Evolutionary conservation across 129 eudicot genomes (phyloP), one percentile per base, ranked within the genome.

Genomic region (Ambrosia artemisiifolia): DNA sequence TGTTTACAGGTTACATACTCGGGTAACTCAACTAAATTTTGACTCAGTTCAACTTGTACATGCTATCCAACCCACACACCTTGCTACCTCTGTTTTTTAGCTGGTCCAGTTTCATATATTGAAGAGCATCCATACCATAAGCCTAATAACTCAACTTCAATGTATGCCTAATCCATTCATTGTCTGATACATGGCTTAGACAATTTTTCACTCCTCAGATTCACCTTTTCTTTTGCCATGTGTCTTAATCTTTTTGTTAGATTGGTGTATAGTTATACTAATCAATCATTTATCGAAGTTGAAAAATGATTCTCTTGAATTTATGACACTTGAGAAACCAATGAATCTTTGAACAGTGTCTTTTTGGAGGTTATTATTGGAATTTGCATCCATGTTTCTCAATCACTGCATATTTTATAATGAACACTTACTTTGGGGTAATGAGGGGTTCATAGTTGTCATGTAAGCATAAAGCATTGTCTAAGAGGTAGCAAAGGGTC

Each of bases 251-350:
- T 17, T 17, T 28, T 51, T 16, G 59, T 51, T 16, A 51, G 59
- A 28, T 51, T 51, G 30, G 17, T 51, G 16, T 51, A n/a, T 51
- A 51, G 59, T 24, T 28, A 51, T 17, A 17, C 28, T n/a, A n/a
- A n/a, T n/a, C 59, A 51, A 51, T 51, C 59, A 51, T 51, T 51
- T 51, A 51, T 51, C 59, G 17, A n/a, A n/a, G n/a, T n/a, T n/a
- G n/a, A n/a, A n/a, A n/a, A n/a, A n/a, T n/a, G n/a, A n/a, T n/a
- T n/a, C n/a, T n/a, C n/a, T n/a, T n/a, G n/a, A n/a, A n/a, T n/a
- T n/a, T n/a, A n/a, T n/a, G n/a, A n/a, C n/a, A n/a, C n/a, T n/a
- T n/a, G n/a, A n/a, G n/a, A n/a, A n/a, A n/a, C n/a, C n/a, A n/a
- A n/a, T n/a, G n/a, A n/a, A n/a, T n/a, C n/a, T n/a, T n/a, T n/a